Evolutionary conservation across 192 early-diverging fungal genomes (phyloP).

Genomic region (Backusella macrospora): DNA sequence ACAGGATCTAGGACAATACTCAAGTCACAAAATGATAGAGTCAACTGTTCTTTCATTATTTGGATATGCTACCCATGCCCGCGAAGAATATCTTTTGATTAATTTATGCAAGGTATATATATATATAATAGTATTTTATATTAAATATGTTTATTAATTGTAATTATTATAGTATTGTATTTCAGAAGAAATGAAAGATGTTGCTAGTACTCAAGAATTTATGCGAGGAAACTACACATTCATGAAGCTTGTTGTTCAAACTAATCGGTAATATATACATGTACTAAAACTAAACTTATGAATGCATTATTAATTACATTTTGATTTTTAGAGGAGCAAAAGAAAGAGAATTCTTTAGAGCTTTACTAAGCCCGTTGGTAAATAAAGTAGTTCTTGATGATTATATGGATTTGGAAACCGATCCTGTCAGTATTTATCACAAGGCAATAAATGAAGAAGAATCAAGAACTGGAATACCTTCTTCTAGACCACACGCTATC

Average conservation of each 20-base stretch:
- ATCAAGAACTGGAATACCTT: constrained; percentile 81
- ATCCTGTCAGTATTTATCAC: constrained; percentile 89
- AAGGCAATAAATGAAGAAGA: constrained; percentile 90
- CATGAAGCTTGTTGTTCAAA: constrained; percentile 95
- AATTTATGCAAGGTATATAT: constrained; percentile 84
- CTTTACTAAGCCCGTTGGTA: constrained; percentile 84
- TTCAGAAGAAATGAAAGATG: constrained; percentile 87
- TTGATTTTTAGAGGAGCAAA: constrained; percentile 76
- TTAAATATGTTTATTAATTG: neutral
- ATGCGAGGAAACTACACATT: constrained; percentile 95
- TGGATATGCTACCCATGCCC: constrained; percentile 94
- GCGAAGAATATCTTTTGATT: constrained; percentile 96
- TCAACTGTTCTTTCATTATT: constrained; percentile 91
- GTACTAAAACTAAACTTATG: neutral
- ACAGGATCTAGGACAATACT: constrained; percentile 66
- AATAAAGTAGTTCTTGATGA: constrained; percentile 78
- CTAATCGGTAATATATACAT: constrained; percentile 73
- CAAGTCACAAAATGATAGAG: constrained; percentile 83
- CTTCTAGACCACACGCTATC: constrained; percentile 74
- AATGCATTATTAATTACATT: neutral
- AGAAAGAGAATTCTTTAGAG: constrained; percentile 88
- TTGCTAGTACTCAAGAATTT: constrained; percentile 87
- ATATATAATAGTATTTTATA: neutral
- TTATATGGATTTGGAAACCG: constrained; percentile 88
- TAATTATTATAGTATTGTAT: constrained; percentile 59